A percentile compares a stretch with the other conserved stretches of the same genome.
phyloP scores from a whole-genome alignment of 768 basidiomycete species.

The Psilocybe sp. region DNA sequence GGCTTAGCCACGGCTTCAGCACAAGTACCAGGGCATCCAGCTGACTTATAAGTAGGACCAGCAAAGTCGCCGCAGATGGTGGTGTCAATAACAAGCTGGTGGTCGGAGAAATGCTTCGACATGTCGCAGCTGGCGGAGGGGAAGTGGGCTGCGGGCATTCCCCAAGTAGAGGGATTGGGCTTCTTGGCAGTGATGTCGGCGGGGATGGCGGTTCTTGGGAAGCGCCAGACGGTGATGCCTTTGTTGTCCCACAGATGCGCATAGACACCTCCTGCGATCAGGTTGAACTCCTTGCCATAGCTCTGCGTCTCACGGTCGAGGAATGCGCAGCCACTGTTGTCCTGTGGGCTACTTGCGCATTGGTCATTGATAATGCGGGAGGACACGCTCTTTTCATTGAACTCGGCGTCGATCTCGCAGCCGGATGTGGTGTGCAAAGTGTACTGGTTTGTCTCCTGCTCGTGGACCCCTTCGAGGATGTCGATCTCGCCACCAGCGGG shows the following conservation, averaged over 20 bases:
- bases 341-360: slow-evolving; percentile 37
- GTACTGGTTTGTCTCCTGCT: slow-evolving; percentile 55
- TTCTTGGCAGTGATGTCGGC: slow-evolving; percentile 41
- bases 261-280: slow-evolving; percentile 47
- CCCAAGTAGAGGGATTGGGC: slow-evolving; percentile 52
- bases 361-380: slow-evolving; percentile 25
- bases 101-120: slow-evolving; percentile 47
- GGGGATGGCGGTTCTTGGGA: slow-evolving; percentile 50
- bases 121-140: slow-evolving; percentile 49
- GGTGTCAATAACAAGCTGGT: slow-evolving; percentile 45
- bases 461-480: slow-evolving; percentile 71
- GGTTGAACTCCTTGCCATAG: slow-evolving; percentile 46
- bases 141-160: slow-evolving; percentile 50
- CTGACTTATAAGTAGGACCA: slow-evolving; percentile 28
- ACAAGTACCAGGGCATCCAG: slow-evolving; percentile 39
- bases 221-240: slow-evolving; percentile 58
- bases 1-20: slow-evolving; percentile 23
- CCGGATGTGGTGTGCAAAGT: slow-evolving; percentile 58
- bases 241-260: slow-evolving; percentile 50
- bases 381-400: slow-evolving; percentile 19
- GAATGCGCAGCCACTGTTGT: slow-evolving; percentile 52
- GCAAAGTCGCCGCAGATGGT: slow-evolving; percentile 49
- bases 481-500: slow-evolving; percentile 64
- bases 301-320: slow-evolving; percentile 33
- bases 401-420: slow-evolving; percentile 30